Conservation (phyloP, 805 yeast species). For the Candida sakaeoensis region DNA sequence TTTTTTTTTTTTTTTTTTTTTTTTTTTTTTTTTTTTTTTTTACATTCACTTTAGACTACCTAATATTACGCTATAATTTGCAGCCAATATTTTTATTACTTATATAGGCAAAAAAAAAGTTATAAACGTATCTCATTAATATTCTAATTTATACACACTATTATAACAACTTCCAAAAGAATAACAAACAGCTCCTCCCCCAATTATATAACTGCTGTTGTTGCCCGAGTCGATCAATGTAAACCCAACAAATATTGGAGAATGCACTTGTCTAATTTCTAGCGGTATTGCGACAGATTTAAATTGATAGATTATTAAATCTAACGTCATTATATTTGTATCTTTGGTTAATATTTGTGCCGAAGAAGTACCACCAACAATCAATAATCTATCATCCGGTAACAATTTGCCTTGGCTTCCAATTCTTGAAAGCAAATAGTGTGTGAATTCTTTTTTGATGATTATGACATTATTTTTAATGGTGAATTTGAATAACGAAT, state of each 20-base stretch:
- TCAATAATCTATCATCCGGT: constrained; percentile 26
- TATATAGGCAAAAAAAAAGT: not conserved
- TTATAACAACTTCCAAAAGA: constrained; percentile 60
- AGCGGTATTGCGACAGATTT: constrained; percentile 16
- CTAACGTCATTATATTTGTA: constrained; percentile 34
- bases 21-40: too few species aligned
- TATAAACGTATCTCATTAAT: not conserved
- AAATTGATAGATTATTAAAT: constrained; percentile 16
- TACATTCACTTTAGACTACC: too few species aligned
- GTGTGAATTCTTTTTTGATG: constrained; percentile 14
- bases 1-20: too few species aligned
- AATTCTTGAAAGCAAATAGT: constrained; percentile 41
- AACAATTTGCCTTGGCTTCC: constrained; percentile 42
- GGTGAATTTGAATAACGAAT: constrained; percentile 32
- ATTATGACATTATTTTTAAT: constrained; percentile 15
- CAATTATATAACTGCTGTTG: constrained; percentile 25
- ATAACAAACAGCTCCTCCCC: constrained; percentile 82
- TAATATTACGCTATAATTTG: too few species aligned
- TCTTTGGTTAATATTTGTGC: constrained; percentile 14
- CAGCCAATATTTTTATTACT: not conserved
- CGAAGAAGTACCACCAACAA: constrained; percentile 59
- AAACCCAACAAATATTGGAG: constrained; percentile 55
- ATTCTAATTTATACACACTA: constrained; percentile 15
- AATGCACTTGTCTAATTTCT: constrained; percentile 36
- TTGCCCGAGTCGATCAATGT: constrained; percentile 22